Percentiles rank a stretch among this genome's conserved stretches.
phyloP scores from a whole-genome alignment of 371 early-diverging fungal genomes.

The Apophysomyces variabilis region DNA sequence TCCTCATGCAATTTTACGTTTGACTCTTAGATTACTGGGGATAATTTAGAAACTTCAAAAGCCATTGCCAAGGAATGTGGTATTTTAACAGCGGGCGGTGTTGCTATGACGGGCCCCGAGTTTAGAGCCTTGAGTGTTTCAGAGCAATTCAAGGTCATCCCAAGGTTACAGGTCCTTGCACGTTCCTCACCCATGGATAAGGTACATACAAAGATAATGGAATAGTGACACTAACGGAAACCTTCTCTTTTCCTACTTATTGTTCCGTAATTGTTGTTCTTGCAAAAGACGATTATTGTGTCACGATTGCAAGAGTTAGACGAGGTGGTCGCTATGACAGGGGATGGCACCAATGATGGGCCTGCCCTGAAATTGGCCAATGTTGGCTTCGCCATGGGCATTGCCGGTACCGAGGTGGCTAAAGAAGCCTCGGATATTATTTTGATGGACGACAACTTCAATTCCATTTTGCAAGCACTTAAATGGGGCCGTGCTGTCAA shows the following conservation, averaged over 20 bases:
- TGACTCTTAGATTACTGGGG: conserved; percentile 78
- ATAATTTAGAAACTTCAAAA: conserved; percentile 84
- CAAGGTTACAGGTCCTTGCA: conserved; percentile 86
- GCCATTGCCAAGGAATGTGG: conserved; percentile 83
- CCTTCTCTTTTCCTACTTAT: no score
- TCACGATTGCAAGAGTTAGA: conserved; percentile 68
- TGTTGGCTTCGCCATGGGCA: conserved; percentile 96
- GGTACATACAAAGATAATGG: conserved; percentile 29
- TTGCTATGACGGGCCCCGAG: conserved; percentile 84
- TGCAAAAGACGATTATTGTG: conserved; percentile 70
- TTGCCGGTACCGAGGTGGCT: conserved; percentile 92
- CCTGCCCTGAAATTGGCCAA: conserved; percentile 92
- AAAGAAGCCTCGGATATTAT: conserved; percentile 92
- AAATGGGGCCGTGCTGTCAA: conserved; percentile 93
- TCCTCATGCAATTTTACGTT: conserved; percentile 23
- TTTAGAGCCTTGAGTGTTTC: conserved; percentile 73
- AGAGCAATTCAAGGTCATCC: conserved; percentile 72
- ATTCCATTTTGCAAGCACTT: conserved; percentile 81
- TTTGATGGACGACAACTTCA: conserved; percentile 92
- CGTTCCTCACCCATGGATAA: conserved; percentile 90
- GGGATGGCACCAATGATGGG: conserved; percentile 96
- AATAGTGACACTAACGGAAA: background rate
- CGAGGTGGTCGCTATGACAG: conserved; percentile 75
- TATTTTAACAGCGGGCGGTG: conserved; percentile 75
- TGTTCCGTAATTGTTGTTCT: background rate